These are phyloP conservation scores for Fusarium subglutinans DNA, from an alignment of 2,329 filamentous ascomycete species.

Conservation along the genomic window DNA sequence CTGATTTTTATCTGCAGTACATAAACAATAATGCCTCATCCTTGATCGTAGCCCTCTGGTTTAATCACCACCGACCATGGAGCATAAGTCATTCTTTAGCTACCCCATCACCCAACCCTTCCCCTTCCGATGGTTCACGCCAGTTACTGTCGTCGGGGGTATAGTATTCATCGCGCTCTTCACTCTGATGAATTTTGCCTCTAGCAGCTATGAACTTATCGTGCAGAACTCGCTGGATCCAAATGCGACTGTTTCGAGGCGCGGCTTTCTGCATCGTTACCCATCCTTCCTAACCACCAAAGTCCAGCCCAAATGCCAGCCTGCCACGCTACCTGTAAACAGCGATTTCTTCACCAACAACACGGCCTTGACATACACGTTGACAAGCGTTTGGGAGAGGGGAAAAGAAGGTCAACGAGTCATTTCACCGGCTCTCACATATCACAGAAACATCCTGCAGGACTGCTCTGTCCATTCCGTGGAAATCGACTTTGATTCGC, in stretches of 20 bases:
- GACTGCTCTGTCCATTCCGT: background rate
- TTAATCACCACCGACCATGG: background rate
- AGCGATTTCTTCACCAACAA: background rate
- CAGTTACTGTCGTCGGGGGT: background rate
- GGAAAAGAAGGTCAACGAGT: background rate
- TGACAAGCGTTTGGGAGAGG: background rate
- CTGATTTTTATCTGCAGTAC: background rate
- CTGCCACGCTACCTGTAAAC: background rate
- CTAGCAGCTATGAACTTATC: background rate
- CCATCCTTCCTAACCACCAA: background rate
- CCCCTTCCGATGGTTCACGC: background rate
- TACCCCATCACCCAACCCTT: background rate
- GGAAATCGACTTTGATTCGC: background rate
- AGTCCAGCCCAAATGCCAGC: background rate
- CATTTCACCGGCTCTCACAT: background rate
- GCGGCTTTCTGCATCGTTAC: background rate
- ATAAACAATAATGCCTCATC: background rate
- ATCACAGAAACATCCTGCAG: background rate
- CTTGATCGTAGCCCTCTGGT: rapidly evolving
- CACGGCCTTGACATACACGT: background rate
- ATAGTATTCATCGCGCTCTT: background rate
- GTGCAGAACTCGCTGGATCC: background rate
- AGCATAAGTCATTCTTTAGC: background rate
- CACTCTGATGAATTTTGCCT: background rate
- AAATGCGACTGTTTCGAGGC: background rate